These are phyloP conservation scores for Diaporthe ilicicola DNA, from an alignment of 2,329 filamentous ascomycete genomes.

Conservation along the genomic window DNA sequence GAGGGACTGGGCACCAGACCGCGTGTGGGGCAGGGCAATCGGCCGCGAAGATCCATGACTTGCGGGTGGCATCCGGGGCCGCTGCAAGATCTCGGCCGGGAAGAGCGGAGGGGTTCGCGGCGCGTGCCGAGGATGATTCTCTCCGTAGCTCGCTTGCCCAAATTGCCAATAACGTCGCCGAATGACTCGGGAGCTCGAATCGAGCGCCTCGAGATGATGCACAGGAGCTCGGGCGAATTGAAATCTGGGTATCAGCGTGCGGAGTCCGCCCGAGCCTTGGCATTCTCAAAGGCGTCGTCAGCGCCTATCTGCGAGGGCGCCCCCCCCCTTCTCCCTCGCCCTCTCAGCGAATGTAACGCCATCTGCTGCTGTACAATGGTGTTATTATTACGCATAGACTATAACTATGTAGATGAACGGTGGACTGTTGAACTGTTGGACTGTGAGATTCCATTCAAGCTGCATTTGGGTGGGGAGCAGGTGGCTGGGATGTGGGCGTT, in stretches of 20 bases:
- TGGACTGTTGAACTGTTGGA: not conserved
- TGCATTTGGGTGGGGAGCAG: not conserved
- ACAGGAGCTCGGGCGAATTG: conserved; percentile 4
- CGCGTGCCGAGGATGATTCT: conserved; percentile 1
- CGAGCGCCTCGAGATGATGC: conserved; percentile 4
- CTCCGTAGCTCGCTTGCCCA: not conserved
- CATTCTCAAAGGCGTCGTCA: conserved; percentile 1
- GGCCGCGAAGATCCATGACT: not conserved
- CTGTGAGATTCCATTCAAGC: not conserved
- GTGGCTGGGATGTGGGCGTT: conserved; percentile 6
- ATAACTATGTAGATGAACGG: not conserved
- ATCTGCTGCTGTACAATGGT: not conserved
- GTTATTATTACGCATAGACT: not conserved
- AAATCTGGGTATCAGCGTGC: not conserved
- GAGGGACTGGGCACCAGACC: not conserved
- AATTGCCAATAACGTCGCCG: not conserved
- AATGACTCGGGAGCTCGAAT: conserved; percentile 14
- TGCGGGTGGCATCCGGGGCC: not conserved
- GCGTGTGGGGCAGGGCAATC: not conserved
- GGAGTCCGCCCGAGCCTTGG: conserved; percentile 5
- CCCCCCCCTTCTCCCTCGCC: not conserved
- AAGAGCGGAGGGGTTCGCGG: not conserved
- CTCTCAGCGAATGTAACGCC: not conserved
- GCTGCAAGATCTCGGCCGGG: conserved; percentile 2
- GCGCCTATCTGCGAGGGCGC: not conserved